Percentiles rank a stretch among this genome's conserved stretches.
phyloP scores from a whole-genome alignment of 768 basidiomycete genomes.

The Scleroderma bovista region DNA sequence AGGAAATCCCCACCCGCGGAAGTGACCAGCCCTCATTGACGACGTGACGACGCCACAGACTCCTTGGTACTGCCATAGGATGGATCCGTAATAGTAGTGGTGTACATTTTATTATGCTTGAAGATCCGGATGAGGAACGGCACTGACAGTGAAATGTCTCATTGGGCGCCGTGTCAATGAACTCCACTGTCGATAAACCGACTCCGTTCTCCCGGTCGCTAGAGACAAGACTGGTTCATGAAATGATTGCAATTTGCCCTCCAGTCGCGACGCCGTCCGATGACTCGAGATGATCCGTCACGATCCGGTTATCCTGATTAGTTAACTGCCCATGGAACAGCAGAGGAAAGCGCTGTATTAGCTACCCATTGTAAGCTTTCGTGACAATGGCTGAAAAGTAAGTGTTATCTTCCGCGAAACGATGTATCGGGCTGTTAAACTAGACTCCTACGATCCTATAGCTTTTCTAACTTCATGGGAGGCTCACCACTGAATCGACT shows the following conservation, averaged over 20 bases:
- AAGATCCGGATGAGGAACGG: constrained; percentile 1
- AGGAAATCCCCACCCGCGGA: constrained; percentile 14
- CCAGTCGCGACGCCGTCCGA: not conserved
- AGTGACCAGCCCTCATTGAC: constrained; percentile 9
- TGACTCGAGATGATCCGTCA: too few relatives aligned
- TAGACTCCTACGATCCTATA: constrained; percentile 10
- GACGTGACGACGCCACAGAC: constrained; percentile 6
- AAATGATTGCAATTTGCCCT: not conserved
- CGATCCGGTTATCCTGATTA: too few relatives aligned
- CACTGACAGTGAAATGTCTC: not conserved
- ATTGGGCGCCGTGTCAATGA: not conserved
- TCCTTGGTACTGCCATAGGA: not conserved
- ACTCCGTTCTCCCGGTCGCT: not conserved
- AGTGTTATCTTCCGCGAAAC: constrained; percentile 7
- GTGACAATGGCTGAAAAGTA: constrained; percentile 32
- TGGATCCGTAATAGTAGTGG: not conserved
- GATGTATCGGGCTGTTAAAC: not conserved
- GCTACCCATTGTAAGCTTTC: too few relatives aligned
- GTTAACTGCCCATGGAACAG: too few relatives aligned
- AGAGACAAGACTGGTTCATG: not conserved
- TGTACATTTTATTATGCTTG: not conserved
- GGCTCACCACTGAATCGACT: constrained; percentile 77
- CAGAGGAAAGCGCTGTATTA: too few relatives aligned
- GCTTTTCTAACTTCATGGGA: constrained; percentile 46
- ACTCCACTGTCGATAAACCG: not conserved